Evolutionary conservation across 441 rosid species (phyloP).

Genomic region (Jatropha multifida): DNA sequence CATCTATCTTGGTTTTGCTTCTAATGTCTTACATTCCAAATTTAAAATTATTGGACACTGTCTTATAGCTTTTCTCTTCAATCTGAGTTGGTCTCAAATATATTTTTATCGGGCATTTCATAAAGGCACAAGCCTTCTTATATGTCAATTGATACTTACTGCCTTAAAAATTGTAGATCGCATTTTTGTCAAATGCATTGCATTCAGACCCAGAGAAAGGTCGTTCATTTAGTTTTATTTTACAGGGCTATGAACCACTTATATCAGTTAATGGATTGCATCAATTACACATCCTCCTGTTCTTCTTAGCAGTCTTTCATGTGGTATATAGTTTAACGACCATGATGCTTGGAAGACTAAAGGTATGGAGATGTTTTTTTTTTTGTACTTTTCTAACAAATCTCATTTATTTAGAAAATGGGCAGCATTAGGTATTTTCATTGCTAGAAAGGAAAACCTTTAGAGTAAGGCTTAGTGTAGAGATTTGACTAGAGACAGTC

Average conservation of each 20-base stretch:
- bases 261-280: constrained; percentile 73
- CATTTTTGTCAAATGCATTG: background rate
- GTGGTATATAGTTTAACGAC: constrained; percentile 71
- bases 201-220: background rate
- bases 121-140: background rate
- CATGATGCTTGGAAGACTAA: constrained; percentile 87
- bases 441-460: background rate
- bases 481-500: background rate
- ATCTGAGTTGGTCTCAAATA: background rate
- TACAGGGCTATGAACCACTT: constrained; percentile 67
- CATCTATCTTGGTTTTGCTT: too few relatives aligned
- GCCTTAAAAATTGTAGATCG: background rate
- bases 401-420: background rate
- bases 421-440: background rate
- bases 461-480: background rate
- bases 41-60: too few relatives aligned
- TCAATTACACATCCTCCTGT: constrained; percentile 79
- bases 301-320: constrained; percentile 88
- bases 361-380: constrained; percentile 41
- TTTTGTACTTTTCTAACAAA: background rate
- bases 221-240: constrained; percentile 16
- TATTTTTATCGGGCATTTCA: background rate
- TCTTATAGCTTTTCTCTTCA: too few relatives aligned
- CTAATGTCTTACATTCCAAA: too few relatives aligned
- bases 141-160: background rate